Evolutionary conservation across 306 rosid genomes (phyloP), one percentile per base, ranked within the genome.

Genomic region (Delonix regia): DNA sequence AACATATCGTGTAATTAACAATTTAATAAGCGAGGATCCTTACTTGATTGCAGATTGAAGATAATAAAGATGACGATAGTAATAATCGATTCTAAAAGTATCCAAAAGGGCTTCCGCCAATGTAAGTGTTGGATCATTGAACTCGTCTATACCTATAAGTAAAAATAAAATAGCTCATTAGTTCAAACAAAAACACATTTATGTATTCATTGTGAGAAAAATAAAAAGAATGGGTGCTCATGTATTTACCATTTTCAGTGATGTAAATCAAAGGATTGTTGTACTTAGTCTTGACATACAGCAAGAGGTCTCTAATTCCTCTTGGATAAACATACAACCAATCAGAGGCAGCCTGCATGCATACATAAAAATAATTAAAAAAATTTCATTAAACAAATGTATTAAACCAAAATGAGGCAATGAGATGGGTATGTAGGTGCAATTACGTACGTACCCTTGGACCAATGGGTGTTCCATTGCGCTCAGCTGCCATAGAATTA

Each of bases 31-130:
- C 7, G 10, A 25, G 61, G 11, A 67, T 48, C 52, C 90, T 82
- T 64, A 87, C 90, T 13, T 73, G 64, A 87, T 84, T 73, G 90
- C 90, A 3, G 21, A 62, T 8, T 21, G 75, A 76, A 84, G 44
- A 57, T 75, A 62, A 42, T 74, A 76, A 48, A 87, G 90, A 80
- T 87, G 85, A 4, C 83, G 84, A 75, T 74, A 71, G 9, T 78
- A 19, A 71, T 81, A 86, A 71, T 86, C 86, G 52, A 86, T 25
- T 47, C 87, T 86, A 18, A 41, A 42, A n/a, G 82, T 84, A 51
- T 86, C 87, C 27, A 78, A 0, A 41, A 86, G 84, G 24, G 78
- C 73, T 78, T 81, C 82, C 53, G 81, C 72, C 68, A 84, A 67
- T 6, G 82, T 65, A 5, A 86, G 56, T 7, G 79, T 78, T 66